Evolutionary conservation across 2,329 filamentous ascomycete species (phyloP).

Genomic region (Neoarthrinium moseri): DNA sequence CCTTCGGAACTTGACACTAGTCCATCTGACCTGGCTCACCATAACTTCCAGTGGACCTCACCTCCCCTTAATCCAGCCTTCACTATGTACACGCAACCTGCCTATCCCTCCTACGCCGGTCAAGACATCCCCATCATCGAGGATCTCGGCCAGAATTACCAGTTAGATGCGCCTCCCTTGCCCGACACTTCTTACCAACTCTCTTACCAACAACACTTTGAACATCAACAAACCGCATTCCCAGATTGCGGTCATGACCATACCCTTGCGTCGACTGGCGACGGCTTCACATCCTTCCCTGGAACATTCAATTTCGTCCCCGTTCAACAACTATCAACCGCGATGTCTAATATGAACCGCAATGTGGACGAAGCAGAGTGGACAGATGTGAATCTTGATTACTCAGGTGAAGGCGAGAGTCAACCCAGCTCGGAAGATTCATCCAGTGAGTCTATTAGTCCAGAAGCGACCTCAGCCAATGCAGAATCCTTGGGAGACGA

Average conservation of each 20-base stretch:
- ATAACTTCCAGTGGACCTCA: background rate
- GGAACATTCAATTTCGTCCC: no score
- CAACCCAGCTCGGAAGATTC: background rate
- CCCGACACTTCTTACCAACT: no score
- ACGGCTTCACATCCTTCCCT: no score
- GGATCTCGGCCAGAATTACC: no score
- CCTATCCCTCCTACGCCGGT: background rate
- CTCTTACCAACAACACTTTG: no score
- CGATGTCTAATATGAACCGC: no score
- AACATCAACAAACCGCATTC: no score
- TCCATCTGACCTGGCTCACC: background rate
- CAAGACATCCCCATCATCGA: no score
- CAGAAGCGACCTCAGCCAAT: background rate
- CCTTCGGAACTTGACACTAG: conserved; percentile 8
- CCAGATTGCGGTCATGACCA: no score
- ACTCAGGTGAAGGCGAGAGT: background rate
- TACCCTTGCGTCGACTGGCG: no score
- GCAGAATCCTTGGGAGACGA: background rate
- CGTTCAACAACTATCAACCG: no score
- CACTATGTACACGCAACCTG: background rate
- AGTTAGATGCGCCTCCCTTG: no score
- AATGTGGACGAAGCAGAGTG: background rate
- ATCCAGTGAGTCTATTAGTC: background rate
- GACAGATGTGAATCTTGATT: background rate
- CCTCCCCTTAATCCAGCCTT: background rate